A percentile compares a stretch with the other conserved stretches of the same genome.
phyloP scores from a whole-genome alignment of 805 yeast genomes.

The Scheffersomyces lignosus region DNA sequence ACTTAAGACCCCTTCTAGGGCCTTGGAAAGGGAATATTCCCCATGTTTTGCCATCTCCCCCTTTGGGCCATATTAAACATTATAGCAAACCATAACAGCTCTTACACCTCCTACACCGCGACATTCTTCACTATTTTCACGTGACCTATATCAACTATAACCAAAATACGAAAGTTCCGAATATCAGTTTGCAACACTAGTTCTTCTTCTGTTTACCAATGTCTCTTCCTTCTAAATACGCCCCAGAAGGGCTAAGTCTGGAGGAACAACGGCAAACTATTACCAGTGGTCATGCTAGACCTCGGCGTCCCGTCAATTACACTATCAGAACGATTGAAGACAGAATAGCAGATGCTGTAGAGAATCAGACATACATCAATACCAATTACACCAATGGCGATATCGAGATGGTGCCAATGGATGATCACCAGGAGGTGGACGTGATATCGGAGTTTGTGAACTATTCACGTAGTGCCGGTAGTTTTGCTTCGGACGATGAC shows the following conservation, averaged over 20 bases:
- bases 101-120: no score
- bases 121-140: no score
- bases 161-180: no score
- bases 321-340: constrained; percentile 24
- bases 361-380: constrained; percentile 2
- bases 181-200: no score
- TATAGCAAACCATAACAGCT: no score
- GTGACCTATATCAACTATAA: no score
- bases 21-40: no score
- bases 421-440: constrained; percentile 44
- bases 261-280: constrained; percentile 23
- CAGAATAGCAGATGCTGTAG: constrained; percentile 21
- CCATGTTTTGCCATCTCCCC: no score
- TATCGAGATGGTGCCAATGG: constrained; percentile 49
- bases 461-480: neutral
- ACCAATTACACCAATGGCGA: constrained; percentile 28
- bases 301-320: constrained; percentile 19
- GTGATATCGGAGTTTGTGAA: constrained; percentile 42
- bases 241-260: constrained; percentile 33
- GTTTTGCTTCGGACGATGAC: neutral
- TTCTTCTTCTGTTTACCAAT: no score
- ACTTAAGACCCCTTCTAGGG: no score
- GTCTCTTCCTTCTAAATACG: constrained; percentile 37
- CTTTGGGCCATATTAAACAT: no score
- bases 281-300: constrained; percentile 21